A percentile compares a stretch with the other conserved stretches of the same genome.
Evolutionary conservation across 495 filamentous ascomycete genomes (phyloP).

Genomic region (Cercophora newfieldiana): DNA sequence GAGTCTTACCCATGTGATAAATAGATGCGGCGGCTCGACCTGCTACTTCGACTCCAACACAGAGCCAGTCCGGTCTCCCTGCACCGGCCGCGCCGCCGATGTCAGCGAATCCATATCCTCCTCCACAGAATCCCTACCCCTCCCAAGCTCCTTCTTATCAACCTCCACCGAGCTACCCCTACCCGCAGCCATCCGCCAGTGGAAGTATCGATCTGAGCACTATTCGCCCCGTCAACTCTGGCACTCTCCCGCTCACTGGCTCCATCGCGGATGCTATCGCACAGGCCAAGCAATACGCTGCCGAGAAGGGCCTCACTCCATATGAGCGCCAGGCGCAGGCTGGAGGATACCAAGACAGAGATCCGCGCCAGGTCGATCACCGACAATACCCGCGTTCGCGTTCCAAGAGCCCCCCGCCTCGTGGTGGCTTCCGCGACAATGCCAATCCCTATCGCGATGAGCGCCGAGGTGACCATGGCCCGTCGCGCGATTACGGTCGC

Average conservation of each 20-base stretch:
- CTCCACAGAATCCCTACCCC: slow-evolving; percentile 35
- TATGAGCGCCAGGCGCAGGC: slow-evolving; percentile 47
- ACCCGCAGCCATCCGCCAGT: slow-evolving; percentile 67
- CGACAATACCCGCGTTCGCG: slow-evolving; percentile 63
- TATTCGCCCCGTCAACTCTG: slow-evolving; percentile 71
- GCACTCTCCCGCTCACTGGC: slow-evolving; percentile 61
- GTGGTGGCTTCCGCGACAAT: slow-evolving; percentile 67
- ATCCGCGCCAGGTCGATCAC: slow-evolving; percentile 38
- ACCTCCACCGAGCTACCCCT: slow-evolving; percentile 45
- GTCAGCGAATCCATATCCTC: slow-evolving; percentile 21
- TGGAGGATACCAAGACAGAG: slow-evolving; percentile 13
- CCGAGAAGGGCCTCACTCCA: slow-evolving; percentile 63
- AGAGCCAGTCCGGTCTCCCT: slow-evolving; percentile 45
- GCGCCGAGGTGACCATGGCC: slow-evolving; percentile 51
- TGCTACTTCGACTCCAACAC: slow-evolving; percentile 41
- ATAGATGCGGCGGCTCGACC: slow-evolving; percentile 35
- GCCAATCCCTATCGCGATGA: slow-evolving; percentile 77
- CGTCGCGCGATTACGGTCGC: slow-evolving; percentile 53
- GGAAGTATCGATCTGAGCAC: slow-evolving; percentile 72
- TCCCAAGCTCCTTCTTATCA: slow-evolving; percentile 45
- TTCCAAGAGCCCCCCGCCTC: slow-evolving; percentile 62
- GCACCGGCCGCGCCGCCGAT: slow-evolving; percentile 22
- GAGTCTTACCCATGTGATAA: background rate
- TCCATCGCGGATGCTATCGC: slow-evolving; percentile 63
- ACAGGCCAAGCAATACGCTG: slow-evolving; percentile 68